Evolutionary conservation across 2,329 filamentous ascomycete genomes (phyloP), one percentile per base, ranked within the genome.

Genomic region (Fusarium subtropicale): DNA sequence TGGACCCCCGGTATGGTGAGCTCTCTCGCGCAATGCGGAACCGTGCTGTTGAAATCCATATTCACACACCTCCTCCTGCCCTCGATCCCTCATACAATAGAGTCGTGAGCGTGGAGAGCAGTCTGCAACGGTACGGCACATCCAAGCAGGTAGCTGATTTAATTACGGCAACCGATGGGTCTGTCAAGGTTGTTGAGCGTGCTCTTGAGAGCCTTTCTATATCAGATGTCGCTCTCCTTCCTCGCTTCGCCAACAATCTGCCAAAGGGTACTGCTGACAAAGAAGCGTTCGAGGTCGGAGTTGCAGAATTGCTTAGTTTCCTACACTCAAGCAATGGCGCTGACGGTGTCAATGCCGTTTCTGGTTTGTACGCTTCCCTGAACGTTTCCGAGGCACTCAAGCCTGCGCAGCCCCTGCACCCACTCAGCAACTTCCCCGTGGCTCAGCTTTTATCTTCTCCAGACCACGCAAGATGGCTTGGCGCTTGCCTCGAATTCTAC

Each of bases 11-110:
- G 51, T 92, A 97, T 78, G 97, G 96, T 20, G 96, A 99, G 78
- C 84, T 99, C 11, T 99, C 96, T 5, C 88, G 96, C 67, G 96
- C 96, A 1, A 99, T 99, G 96, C 87, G 97, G 60, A 99, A 99
- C 79, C 89, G 96, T 78, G 94, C 94, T 50, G 86, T 97, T 28
- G 97, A 99, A 79, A 91, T 99, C 12, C 96, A 90, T 74, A 83
- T 99, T 46, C 84, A 89, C 66, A 78, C 79, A 9, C 75, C 81
- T 7, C 79, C 80, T 2, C 78, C 81, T 2, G 64, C 42, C 13
- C 66, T 71, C 2, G 75, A 77, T 4, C 53, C 71, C 4, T 81
- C 79, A 72, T 74, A 80, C n/a, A 75, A 75, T n/a, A 80, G 76
- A 28, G 77, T 87, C 16, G 72, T 83, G 1, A 77, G 81, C 12